A percentile compares a stretch with the other conserved stretches of the same genome.
Conservation (phyloP, 495 filamentous ascomycete species). For the Talaromyces trachyspermus region DNA sequence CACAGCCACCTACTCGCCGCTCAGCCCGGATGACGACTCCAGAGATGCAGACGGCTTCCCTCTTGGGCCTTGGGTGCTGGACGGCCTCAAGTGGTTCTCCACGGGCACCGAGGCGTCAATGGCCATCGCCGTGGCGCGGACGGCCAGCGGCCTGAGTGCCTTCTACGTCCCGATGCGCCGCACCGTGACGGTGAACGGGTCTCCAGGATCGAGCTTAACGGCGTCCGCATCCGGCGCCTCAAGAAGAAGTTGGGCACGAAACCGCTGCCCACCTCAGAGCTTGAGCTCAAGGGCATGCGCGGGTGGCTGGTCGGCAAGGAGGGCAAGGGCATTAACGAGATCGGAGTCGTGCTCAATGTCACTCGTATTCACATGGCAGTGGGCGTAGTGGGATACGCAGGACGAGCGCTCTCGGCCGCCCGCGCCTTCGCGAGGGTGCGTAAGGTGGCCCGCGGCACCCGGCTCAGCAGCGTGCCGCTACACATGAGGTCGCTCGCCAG, state of each 20-base stretch:
- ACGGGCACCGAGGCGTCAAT: constrained; percentile 55
- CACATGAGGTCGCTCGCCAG: constrained; percentile 49
- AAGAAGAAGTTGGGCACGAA: constrained; percentile 58
- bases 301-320: constrained; percentile 50
- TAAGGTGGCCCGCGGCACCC: constrained; percentile 23
- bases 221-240: constrained; percentile 51
- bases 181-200: constrained; percentile 15
- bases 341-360: constrained; percentile 52
- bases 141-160: constrained; percentile 39
- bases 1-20: constrained; percentile 28
- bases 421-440: constrained; percentile 44
- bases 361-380: constrained; percentile 50
- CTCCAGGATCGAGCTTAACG: constrained; percentile 41
- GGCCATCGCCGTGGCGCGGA: constrained; percentile 53
- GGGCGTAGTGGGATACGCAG: constrained; percentile 40
- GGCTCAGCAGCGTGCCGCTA: constrained; percentile 38
- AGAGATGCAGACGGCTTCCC: constrained; percentile 29
- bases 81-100: constrained; percentile 65
- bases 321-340: constrained; percentile 49
- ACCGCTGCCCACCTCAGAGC: constrained; percentile 55
- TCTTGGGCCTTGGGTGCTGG: constrained; percentile 51
- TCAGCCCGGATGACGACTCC: constrained; percentile 2
- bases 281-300: constrained; percentile 47
- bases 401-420: constrained; percentile 45
- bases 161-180: constrained; percentile 55